Evolutionary conservation across 2,329 filamentous ascomycete species (phyloP).

Genomic region (Pyricularia sp.): DNA sequence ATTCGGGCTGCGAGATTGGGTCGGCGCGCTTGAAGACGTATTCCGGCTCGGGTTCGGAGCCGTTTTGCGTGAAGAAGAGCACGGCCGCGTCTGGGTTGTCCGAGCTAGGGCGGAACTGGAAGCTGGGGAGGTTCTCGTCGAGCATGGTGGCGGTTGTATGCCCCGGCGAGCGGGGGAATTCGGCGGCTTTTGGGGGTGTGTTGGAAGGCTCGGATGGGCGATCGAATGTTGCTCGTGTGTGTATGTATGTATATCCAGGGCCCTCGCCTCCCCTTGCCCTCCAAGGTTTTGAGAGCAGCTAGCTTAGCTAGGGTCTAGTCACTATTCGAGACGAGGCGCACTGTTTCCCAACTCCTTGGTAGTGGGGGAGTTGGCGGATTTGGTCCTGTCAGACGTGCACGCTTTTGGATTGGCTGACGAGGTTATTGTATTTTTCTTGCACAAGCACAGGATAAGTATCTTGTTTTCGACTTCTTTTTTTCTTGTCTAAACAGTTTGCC

Average conservation of each 20-base stretch:
- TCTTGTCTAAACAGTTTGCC: background rate
- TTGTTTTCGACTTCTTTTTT: background rate
- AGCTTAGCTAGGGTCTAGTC: background rate
- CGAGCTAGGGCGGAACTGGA: conserved; percentile 42
- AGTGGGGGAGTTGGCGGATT: background rate
- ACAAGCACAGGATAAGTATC: background rate
- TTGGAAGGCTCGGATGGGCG: background rate
- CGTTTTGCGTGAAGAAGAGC: conserved; percentile 58
- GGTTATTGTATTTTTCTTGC: background rate
- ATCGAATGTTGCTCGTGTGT: too few relatives aligned
- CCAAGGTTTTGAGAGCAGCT: background rate
- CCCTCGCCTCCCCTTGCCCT: background rate
- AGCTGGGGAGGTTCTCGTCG: conserved; percentile 85
- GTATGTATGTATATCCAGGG: background rate
- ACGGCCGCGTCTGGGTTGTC: conserved; percentile 46
- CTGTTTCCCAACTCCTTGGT: background rate
- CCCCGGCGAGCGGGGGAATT: background rate
- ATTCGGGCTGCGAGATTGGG: conserved; percentile 51
- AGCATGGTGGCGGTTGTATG: conserved; percentile 50
- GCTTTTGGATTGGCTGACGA: background rate
- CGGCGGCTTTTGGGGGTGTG: background rate
- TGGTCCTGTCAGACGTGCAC: background rate
- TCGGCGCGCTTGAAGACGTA: conserved; percentile 75
- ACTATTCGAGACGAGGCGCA: background rate
- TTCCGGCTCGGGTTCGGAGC: conserved; percentile 67